Evolutionary conservation across 495 filamentous ascomycete genomes (phyloP).

Genomic region (Astrothelium macrocarpum): DNA sequence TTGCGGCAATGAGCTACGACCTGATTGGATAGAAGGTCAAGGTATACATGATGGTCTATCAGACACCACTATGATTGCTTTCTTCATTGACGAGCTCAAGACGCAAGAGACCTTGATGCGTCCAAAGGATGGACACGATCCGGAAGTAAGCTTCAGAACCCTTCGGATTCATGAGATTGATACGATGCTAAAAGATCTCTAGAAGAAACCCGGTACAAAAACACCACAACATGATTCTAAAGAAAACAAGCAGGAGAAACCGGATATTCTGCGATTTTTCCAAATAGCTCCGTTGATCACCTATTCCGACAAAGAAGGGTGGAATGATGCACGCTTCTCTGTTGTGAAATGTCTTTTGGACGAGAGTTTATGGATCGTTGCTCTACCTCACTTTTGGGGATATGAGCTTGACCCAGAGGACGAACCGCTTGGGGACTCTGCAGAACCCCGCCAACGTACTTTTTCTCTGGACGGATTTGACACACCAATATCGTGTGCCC

Average conservation of each 20-base stretch:
- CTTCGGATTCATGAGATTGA: neutral
- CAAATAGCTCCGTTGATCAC: neutral
- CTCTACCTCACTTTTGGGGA: neutral
- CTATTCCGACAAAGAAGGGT: neutral
- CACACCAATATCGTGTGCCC: neutral
- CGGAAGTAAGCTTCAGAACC: neutral
- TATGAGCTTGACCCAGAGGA: neutral
- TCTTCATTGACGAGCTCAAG: neutral
- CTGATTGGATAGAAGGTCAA: neutral
- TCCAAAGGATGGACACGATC: neutral
- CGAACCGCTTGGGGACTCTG: neutral
- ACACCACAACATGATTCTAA: neutral
- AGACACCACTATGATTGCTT: neutral
- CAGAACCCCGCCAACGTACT: neutral
- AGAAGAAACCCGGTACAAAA: neutral
- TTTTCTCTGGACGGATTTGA: constrained; percentile 2
- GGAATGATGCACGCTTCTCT: neutral
- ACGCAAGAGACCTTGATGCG: neutral
- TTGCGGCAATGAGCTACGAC: neutral
- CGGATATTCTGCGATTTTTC: neutral
- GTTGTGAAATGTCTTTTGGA: neutral
- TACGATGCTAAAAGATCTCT: neutral
- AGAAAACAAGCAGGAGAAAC: neutral
- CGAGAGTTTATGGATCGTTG: constrained; percentile 1
- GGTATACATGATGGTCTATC: neutral